Base-by-base conservation (phyloP, 306 rosid genomes). In the Castanopsis chinensis region DNA sequence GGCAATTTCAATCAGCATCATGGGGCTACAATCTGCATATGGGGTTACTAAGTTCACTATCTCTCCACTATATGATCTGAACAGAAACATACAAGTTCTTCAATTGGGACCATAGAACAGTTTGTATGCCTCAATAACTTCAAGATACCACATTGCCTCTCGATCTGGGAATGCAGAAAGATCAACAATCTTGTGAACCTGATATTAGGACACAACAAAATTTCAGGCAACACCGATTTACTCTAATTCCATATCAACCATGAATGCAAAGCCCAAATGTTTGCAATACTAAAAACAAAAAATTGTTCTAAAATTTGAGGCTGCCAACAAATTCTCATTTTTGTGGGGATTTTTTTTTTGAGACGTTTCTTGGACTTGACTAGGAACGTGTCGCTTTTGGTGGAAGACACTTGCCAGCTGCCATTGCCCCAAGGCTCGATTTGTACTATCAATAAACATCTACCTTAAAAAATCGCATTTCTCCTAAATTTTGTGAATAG, bases 171-270 rank as follows among this genome's bases (percentile, higher is more conserved):
- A 83, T 10, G 76, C 71, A 15, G 97, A 94, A 74, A 94, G 97
- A 86, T 94, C 99, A 78, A 92, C 97, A 83, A 94, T 90, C 94
- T 94, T 94, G 86, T 92, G 97, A 76, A 91, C 89, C 97, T 94
- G 83, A 70, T 33, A 28, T 12, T 69, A 19, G 20, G 28, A 69
- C 33, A 43, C 27, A 3, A 21, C 13, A 43, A 30, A 69, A 33
- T 11, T 23, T 59, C 6, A 59, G 5, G 30, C 23, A 15, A 59
- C 15, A 18, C 27, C 25, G 17, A 59, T 23, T 23, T 59, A 18
- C 19, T n/a, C 10, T 9, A 18, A 8, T 45, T 12, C 25, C 3
- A n/a, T 14, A 43, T n/a, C 58, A 49, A 35, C 35, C 55, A 45
- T 35, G 6, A 15, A 41, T 14, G 32, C 9, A 51, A 51, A 14